Evolutionary conservation across 495 filamentous ascomycete species (phyloP).

Genomic region (Aspergillus carlsbadensis): DNA sequence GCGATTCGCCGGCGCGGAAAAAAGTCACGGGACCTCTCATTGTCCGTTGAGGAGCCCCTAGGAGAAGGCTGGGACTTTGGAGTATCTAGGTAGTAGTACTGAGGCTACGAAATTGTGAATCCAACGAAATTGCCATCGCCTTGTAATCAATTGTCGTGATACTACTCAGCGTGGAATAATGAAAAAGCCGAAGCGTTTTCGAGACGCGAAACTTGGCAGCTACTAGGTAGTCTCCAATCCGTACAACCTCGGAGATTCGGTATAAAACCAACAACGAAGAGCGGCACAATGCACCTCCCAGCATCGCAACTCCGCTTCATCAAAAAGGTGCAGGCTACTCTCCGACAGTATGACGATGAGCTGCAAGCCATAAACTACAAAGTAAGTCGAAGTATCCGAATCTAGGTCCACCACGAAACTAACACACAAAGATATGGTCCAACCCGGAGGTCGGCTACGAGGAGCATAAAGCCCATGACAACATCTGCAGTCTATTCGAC

Average conservation of each 20-base stretch:
- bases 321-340: slow-evolving; percentile 28
- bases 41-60: too few species aligned
- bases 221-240: neutral
- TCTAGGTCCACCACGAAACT: neutral
- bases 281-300: slow-evolving; percentile 26
- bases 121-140: too few species aligned
- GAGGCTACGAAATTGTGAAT: too few species aligned
- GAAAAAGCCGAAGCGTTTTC: too few species aligned
- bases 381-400: slow-evolving; percentile 21
- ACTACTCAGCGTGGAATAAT: too few species aligned
- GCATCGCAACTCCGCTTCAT: slow-evolving; percentile 28
- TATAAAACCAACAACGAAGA: neutral
- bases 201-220: too few species aligned
- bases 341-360: slow-evolving; percentile 31
- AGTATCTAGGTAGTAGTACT: too few species aligned
- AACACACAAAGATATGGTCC: slow-evolving; percentile 35
- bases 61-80: too few species aligned
- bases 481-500: slow-evolving; percentile 47
- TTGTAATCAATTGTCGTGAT: too few species aligned
- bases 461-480: slow-evolving; percentile 52
- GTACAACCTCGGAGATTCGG: neutral
- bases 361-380: slow-evolving; percentile 48
- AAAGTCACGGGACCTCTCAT: too few species aligned
- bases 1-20: too few species aligned
- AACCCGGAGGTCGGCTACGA: slow-evolving; percentile 57